Evolutionary conservation across 1,284 basidiomycete species (phyloP), one percentile per base, ranked within the genome.

Genomic region (Heterobasidion occidentale): DNA sequence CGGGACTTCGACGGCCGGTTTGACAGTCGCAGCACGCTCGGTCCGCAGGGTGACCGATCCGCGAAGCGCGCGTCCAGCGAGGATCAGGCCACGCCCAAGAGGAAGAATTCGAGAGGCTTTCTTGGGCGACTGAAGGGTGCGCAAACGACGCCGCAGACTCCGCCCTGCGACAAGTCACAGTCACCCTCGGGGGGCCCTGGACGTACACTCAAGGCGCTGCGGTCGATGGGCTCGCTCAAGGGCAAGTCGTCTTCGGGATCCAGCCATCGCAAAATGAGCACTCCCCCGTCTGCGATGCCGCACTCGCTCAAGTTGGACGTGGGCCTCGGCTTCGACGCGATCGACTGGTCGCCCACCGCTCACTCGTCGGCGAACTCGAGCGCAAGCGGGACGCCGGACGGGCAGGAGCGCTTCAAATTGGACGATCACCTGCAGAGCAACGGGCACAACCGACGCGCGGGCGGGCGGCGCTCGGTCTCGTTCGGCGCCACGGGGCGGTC

Each of bases 1-100:
- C 75, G 80, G 36, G 90, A 92, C 67, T 92, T 92, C 57, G 86
- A 90, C 36, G 90, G 90, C 47, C 78, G 85, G 14, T 92, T 92
- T 61, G 88, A 87, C 62, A 92, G 90, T 65, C 77, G 76, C 59
- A 90, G 85, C 62, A 90, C 87, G 0, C 68, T 91, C 14, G 84
- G 78, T 6, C 74, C 74, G 60, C 59, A 71, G 60, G 62, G 68
- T 57, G 62, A 63, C 9, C 59, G 58, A n/a, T 71, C 64, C 36
- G 72, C 68, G 54, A 67, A 65, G 20, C 69, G 70, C 50, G 59
- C 67, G 34, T 56, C 60, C 42, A 71, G 70, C 63, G 73, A 75
- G 44, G 71, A 64, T 57, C 74, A 69, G 47, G 51, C 64, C 52
- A 60, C 70, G 6, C 65, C 71, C 34, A 77, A 77, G 62, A 74